phyloP scores from a whole-genome alignment of 148 eudicot genomes.

The Drosera capensis region DNA sequence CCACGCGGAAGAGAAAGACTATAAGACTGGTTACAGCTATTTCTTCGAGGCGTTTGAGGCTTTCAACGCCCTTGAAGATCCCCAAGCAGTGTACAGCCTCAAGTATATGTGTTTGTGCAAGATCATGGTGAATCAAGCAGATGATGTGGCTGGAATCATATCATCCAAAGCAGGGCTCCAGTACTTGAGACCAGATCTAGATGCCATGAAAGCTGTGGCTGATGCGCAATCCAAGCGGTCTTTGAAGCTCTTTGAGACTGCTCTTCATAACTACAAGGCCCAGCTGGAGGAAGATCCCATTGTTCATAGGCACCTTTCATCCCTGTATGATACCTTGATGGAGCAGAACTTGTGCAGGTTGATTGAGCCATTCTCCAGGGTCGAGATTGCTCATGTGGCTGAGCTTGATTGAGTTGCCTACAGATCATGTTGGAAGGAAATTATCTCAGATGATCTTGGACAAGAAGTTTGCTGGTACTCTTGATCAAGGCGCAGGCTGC shows the following conservation, averaged over 20 bases:
- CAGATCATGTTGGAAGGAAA: constrained; percentile 35
- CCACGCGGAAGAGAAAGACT: constrained; percentile 39
- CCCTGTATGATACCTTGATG: constrained; percentile 28
- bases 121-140: constrained; percentile 44
- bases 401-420: constrained; percentile 31
- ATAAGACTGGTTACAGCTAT: constrained; percentile 31
- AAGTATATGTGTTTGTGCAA: constrained; percentile 38
- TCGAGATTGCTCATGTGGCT: constrained; percentile 30
- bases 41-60: constrained; percentile 41
- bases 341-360: constrained; percentile 38
- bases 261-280: constrained; percentile 23
- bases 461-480: constrained; percentile 34
- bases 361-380: constrained; percentile 38
- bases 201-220: constrained; percentile 42
- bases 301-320: constrained; percentile 32
- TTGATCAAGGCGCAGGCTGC: constrained; percentile 41
- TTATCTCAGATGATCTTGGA: constrained; percentile 37
- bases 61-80: constrained; percentile 37
- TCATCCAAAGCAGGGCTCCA: constrained; percentile 36
- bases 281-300: constrained; percentile 37
- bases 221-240: constrained; percentile 39
- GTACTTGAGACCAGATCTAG: constrained; percentile 37
- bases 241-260: constrained; percentile 28
- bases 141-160: constrained; percentile 36
- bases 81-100: constrained; percentile 34